phyloP scores from a whole-genome alignment of 768 basidiomycete species.

The Pleurotus platypus region DNA sequence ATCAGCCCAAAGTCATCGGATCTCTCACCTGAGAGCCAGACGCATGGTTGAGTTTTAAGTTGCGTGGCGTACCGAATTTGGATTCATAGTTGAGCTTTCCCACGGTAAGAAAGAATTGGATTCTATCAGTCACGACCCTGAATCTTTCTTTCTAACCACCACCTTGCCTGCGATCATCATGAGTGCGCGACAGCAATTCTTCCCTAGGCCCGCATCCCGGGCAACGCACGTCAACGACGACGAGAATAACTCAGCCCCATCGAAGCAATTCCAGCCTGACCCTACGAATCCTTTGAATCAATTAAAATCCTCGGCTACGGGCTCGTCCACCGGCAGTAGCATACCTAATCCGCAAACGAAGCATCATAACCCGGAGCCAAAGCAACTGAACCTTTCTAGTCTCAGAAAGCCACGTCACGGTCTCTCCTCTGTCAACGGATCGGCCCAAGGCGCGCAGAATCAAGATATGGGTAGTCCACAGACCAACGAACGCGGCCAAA shows the following conservation, averaged over 20 bases:
- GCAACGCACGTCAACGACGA: neutral
- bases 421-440: neutral
- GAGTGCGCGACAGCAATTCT: constrained; percentile 10
- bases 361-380: constrained; percentile 1
- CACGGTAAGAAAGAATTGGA: neutral
- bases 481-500: neutral
- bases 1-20: too few relatives aligned
- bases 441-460: neutral
- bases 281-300: constrained; percentile 9
- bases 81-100: neutral
- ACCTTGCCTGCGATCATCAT: neutral
- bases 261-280: constrained; percentile 5
- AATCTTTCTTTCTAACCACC: neutral
- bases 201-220: constrained; percentile 8
- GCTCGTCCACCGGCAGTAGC: neutral
- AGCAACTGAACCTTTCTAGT: constrained; percentile 3
- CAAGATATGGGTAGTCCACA: neutral
- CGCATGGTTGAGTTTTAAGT: too few relatives aligned
- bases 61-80: too few relatives aligned
- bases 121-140: neutral
- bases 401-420: neutral
- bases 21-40: too few relatives aligned
- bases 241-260: neutral
- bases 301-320: neutral
- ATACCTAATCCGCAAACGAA: constrained; percentile 5